Evolutionary conservation across 345 rosid species (phyloP), one percentile per base, ranked within the genome.

Genomic region (Turnera subulata): DNA sequence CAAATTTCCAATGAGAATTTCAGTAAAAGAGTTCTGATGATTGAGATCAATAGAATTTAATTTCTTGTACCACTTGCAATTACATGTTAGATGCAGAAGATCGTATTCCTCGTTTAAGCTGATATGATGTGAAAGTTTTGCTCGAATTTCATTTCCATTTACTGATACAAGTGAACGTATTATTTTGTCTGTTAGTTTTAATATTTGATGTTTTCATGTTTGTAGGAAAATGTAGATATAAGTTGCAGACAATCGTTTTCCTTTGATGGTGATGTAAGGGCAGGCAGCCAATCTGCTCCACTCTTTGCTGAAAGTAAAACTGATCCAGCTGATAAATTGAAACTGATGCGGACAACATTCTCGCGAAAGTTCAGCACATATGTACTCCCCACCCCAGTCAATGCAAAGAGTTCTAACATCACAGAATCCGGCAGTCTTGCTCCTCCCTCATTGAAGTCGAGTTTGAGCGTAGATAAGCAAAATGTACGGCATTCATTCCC

Each of bases 211-310:
- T 65, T 53, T 20, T n/a, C 26, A n/a, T 46, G n/a, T 58, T 44
- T 56, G 76, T 87, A 85, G 97, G 94, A 75, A 72, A 73, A 66
- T 69, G 46, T 45, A 25, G 68, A 65, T 46, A 62, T 44, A 62
- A 63, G 47, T 60, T 72, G 53, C 54, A 47, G 81, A 54, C 77
- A 62, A 46, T 76, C 79, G 2, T 66, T 62, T 74, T 74, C 85
- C 21, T 63, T 26, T 20, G 73, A 64, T 63, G 62, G 66, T 42
- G 66, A 83, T 22, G 53, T 22, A 43, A 61, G 80, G 70, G 6
- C 39, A 53, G n/a, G 17, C 49, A 59, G 66, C 53, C 70, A 64
- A 55, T 70, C 75, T 40, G 75, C 70, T 16, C 70, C 75, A 17
- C 64, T 70, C 32, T 64, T 64, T 50, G 49, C 70, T 33, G 70